A percentile compares a stretch with the other conserved stretches of the same genome.
Conservation (phyloP, 345 rosid species). For the Eucalyptus curtisii region DNA sequence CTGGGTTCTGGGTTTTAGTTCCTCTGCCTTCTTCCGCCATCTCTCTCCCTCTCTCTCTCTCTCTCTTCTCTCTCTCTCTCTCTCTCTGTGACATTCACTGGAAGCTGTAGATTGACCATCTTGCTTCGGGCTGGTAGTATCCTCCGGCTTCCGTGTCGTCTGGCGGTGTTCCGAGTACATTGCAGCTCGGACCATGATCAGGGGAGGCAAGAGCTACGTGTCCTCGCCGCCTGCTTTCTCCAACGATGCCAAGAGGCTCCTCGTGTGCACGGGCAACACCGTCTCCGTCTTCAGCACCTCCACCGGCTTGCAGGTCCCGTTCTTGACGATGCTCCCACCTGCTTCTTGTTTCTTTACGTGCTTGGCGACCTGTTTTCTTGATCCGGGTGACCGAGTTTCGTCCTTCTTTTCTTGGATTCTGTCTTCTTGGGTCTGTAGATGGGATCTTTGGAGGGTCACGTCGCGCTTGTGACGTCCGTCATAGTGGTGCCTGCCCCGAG, state of each 20-base stretch:
- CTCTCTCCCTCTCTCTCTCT: too few species aligned
- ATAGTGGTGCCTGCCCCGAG: slow-evolving; percentile 55
- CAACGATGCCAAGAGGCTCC: slow-evolving; percentile 78
- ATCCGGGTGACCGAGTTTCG: slow-evolving; percentile 16
- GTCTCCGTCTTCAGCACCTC: slow-evolving; percentile 78
- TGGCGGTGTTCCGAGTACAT: neutral
- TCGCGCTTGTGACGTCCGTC: slow-evolving; percentile 61
- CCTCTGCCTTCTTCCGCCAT: neutral
- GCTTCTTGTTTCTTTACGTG: neutral
- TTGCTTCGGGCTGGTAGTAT: fast-evolving
- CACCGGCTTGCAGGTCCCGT: slow-evolving; percentile 66
- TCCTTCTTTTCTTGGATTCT: neutral
- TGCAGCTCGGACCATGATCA: slow-evolving; percentile 27
- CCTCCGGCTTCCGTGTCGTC: neutral
- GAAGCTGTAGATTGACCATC: neutral
- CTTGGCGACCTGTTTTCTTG: neutral
- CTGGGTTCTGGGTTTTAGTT: neutral
- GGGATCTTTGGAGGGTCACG: slow-evolving; percentile 73
- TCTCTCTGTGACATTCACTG: neutral
- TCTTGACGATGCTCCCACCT: neutral
- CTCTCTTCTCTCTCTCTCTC: too few species aligned
- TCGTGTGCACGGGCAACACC: slow-evolving; percentile 62
- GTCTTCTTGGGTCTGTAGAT: slow-evolving; percentile 15
- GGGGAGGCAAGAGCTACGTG: slow-evolving; percentile 73
- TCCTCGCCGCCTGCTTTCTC: slow-evolving; percentile 82